Evolutionary conservation across 306 rosid species (phyloP), one percentile per base, ranked within the genome.

Genomic region (Elaeagnus macrophylla): DNA sequence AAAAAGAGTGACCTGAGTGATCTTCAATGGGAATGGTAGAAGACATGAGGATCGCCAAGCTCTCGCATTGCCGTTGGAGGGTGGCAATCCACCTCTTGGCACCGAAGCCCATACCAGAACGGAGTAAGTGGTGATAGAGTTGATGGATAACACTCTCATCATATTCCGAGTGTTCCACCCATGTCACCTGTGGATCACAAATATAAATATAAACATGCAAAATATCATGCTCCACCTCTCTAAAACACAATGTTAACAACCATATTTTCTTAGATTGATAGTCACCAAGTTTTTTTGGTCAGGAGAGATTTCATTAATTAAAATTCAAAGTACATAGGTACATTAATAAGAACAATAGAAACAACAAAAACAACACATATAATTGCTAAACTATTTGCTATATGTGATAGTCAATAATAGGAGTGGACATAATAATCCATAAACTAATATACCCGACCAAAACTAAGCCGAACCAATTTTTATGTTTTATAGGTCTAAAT

Each of bases 81-180:
- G 89, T 77, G 56, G 94, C 79, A 19, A 91, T 71, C 96, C 97
- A 91, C 71, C 89, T 73, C 11, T 84, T 78, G 13, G 96, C 90
- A 35, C 97, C 97, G 14, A 78, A 91, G 57, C 82, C 97, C 18
- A 76, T 37, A 53, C 97, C 96, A 0, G 82, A 73, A 63, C 56
- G 72, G 9, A 91, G 40, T 64, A 78, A 32, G 0, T 74, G 76
- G 9, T 71, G 86, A 67, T 57, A 91, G 37, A 77, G 78, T 47
- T 75, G 89, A 72, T 86, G 93, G 54, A 84, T 42, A 1, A n/a
- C 37, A 49, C 67, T 86, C 54, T 80, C 97, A 65, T 86, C 88
- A 56, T 82, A 86, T 37, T 86, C 93, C 6, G 76, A 59, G 57
- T 91, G 97, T 32, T 91, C 97, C 16, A 91, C 66, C 95, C 95